These are phyloP conservation scores for Porcisia deanei DNA, from an alignment of 208 protist genomes.

Conservation along the genomic window DNA sequence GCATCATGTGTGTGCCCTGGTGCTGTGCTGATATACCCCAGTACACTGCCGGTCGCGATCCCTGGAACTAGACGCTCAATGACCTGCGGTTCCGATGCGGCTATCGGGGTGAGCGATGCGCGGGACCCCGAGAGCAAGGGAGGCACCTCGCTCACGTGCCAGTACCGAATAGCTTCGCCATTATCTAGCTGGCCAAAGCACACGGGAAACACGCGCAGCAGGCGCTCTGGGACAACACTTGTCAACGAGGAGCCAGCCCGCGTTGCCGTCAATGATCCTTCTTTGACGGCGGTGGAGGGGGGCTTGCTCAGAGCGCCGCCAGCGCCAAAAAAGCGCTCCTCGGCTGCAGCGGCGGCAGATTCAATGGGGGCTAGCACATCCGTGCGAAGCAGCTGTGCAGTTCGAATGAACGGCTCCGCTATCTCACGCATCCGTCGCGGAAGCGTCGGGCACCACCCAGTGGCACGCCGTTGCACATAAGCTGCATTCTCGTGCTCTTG, in stretches of 20 bases:
- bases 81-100: constrained; percentile 22
- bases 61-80: constrained; percentile 21
- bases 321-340: neutral
- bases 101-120: constrained; percentile 11
- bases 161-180: constrained; percentile 62
- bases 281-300: neutral
- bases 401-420: constrained; percentile 70
- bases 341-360: neutral
- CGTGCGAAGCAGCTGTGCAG: constrained; percentile 57
- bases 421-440: constrained; percentile 62
- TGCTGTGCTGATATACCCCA: constrained; percentile 25
- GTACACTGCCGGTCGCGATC: constrained; percentile 6
- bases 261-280: neutral
- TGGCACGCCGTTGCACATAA: constrained; percentile 27
- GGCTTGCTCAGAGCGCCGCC: neutral
- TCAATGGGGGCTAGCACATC: constrained; percentile 47
- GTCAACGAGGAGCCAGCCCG: neutral
- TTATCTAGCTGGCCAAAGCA: constrained; percentile 66
- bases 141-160: constrained; percentile 42
- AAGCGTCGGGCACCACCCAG: constrained; percentile 50
- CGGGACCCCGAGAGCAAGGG: constrained; percentile 33
- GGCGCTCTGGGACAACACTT: neutral
- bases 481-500: constrained; percentile 32
- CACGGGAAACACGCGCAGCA: constrained; percentile 37
- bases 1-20: constrained; percentile 12